Evolutionary conservation across 2,329 filamentous ascomycete species (phyloP).

Genomic region (Ophiobolus disseminans): DNA sequence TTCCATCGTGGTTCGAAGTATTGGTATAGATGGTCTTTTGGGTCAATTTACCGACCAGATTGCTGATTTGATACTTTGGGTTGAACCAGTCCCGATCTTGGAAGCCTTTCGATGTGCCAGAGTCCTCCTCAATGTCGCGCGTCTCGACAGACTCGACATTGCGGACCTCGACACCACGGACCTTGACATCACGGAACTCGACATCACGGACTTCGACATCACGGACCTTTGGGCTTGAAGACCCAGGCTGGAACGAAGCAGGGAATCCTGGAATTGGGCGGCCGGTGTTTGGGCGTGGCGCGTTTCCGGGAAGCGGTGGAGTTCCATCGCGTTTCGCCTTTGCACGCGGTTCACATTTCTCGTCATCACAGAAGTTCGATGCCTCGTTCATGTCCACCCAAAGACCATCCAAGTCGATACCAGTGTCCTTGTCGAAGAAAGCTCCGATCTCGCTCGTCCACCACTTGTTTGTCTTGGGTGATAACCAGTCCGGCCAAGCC

Average conservation of each 20-base stretch:
- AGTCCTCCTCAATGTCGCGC: conserved; percentile 22
- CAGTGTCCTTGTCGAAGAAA: conserved; percentile 69
- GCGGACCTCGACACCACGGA: not conserved
- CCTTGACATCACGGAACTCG: conserved; percentile 4
- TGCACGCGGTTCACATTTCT: conserved; percentile 56
- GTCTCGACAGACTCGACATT: conserved; percentile 7
- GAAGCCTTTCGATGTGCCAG: conserved; percentile 62
- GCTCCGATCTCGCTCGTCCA: conserved; percentile 72
- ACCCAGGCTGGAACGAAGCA: conserved; percentile 67
- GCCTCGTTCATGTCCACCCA: conserved; percentile 61
- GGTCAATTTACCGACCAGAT: conserved; percentile 59
- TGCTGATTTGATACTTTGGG: conserved; percentile 71
- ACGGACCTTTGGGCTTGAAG: conserved; percentile 2
- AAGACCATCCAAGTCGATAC: conserved; percentile 77
- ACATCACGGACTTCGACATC: conserved; percentile 13
- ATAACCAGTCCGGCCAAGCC: conserved; percentile 80
- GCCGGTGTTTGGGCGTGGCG: conserved; percentile 65
- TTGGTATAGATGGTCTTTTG: conserved; percentile 68
- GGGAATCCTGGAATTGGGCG: conserved; percentile 74
- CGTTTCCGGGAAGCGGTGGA: conserved; percentile 63
- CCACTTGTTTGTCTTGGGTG: conserved; percentile 67
- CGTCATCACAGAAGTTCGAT: conserved; percentile 44
- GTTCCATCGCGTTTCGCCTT: conserved; percentile 52
- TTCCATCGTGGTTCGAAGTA: conserved; percentile 70
- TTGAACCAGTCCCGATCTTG: conserved; percentile 68